These are phyloP conservation scores for Gossypium ekmanianum DNA, from an alignment of 345 rosid species.

Conservation along the genomic window DNA sequence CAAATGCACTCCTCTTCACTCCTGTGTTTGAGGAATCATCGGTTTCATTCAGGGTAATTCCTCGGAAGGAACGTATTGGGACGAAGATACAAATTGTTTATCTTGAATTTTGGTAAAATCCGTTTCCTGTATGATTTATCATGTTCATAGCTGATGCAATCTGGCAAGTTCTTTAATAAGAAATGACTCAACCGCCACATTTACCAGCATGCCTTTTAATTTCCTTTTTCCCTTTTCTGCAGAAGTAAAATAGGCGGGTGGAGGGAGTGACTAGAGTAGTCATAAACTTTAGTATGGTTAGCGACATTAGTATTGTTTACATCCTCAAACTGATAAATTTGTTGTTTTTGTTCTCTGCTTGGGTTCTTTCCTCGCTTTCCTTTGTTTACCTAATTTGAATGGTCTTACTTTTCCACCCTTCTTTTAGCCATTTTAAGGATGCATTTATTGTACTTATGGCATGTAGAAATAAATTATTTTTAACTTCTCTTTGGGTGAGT, in stretches of 20 bases:
- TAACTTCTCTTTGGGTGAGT: neutral
- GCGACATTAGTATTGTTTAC: neutral
- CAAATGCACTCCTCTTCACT: conserved; percentile 52
- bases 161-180: neutral
- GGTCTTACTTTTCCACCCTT: neutral
- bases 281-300: neutral
- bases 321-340: neutral
- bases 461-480: neutral
- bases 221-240: neutral
- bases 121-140: neutral
- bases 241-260: neutral
- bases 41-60: conserved; percentile 41
- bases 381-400: neutral
- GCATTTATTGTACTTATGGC: neutral
- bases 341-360: neutral
- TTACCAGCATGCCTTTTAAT: neutral
- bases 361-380: neutral
- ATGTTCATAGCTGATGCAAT: neutral
- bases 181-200: neutral
- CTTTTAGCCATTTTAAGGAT: neutral
- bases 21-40: conserved; percentile 52
- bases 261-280: neutral
- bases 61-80: conserved; percentile 55
- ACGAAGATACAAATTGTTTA: conserved; percentile 52
- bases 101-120: conserved; percentile 68